These are phyloP conservation scores for Hippophae tibetana DNA, from an alignment of 306 rosid species.

Conservation along the genomic window DNA sequence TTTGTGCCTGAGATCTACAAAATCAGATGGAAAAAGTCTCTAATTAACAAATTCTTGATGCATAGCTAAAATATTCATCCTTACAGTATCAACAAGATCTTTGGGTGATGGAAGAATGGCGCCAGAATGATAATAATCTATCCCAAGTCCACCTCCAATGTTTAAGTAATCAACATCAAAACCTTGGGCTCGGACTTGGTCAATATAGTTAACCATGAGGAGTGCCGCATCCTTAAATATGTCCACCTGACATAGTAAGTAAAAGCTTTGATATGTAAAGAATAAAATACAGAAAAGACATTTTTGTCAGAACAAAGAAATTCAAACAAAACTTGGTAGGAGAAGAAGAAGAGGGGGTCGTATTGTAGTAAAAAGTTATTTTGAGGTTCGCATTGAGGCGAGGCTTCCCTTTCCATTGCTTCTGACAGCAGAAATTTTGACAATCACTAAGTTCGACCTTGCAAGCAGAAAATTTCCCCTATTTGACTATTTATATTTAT, in stretches of 20 bases:
- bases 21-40: neutral
- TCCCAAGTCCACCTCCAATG: constrained; percentile 96
- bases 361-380: too few relatives aligned
- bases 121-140: constrained; percentile 81
- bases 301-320: neutral
- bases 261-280: neutral
- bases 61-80: constrained; percentile 17
- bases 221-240: constrained; percentile 86
- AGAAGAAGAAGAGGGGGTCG: too few relatives aligned
- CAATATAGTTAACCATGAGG: constrained; percentile 85
- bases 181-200: constrained; percentile 78
- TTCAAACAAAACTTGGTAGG: too few relatives aligned
- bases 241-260: constrained; percentile 51
- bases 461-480: too few relatives aligned
- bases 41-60: neutral
- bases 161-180: constrained; percentile 77
- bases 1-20: neutral
- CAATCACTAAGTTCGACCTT: too few relatives aligned
- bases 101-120: constrained; percentile 78
- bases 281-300: neutral
- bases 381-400: too few relatives aligned
- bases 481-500: too few relatives aligned
- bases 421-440: too few relatives aligned
- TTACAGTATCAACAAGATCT: constrained; percentile 83
- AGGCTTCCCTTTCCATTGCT: too few relatives aligned